These are phyloP conservation scores for Seiridium cupressi DNA, from an alignment of 2,329 filamentous ascomycete genomes.

Conservation along the genomic window DNA sequence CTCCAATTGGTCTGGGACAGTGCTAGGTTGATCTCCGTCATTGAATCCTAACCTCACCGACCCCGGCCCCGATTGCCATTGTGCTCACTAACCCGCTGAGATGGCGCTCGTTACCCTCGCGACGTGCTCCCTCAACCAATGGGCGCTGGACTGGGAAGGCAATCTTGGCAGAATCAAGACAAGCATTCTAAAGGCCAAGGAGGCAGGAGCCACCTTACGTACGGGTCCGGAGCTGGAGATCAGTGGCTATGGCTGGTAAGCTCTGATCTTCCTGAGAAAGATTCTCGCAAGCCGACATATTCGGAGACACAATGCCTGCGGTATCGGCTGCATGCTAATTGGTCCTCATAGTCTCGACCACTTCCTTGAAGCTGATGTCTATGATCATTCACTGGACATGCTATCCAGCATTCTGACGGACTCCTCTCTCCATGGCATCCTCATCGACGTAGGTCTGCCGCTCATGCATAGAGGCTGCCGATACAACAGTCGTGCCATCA, in stretches of 20 bases:
- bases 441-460: constrained; percentile 63
- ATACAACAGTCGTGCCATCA: constrained; percentile 66
- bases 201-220: constrained; percentile 54
- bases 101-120: constrained; percentile 28
- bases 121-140: constrained; percentile 35
- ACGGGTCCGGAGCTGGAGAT: constrained; percentile 58
- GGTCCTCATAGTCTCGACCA: constrained; percentile 54
- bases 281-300: no score
- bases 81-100: no score
- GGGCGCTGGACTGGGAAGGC: constrained; percentile 54
- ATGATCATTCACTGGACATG: constrained; percentile 61
- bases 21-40: no score
- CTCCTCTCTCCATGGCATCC: constrained; percentile 60
- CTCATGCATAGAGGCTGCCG: constrained; percentile 59
- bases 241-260: constrained; percentile 52
- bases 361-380: constrained; percentile 58
- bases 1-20: no score
- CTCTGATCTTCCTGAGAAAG: no score
- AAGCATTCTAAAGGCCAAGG: constrained; percentile 55
- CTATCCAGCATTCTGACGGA: constrained; percentile 59
- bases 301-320: no score
- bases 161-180: constrained; percentile 61
- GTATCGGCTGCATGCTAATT: no score
- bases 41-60: no score
- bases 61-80: no score